Base-by-base conservation (phyloP, 2,329 filamentous ascomycete species). In the Talaromyces rugulosus region DNA sequence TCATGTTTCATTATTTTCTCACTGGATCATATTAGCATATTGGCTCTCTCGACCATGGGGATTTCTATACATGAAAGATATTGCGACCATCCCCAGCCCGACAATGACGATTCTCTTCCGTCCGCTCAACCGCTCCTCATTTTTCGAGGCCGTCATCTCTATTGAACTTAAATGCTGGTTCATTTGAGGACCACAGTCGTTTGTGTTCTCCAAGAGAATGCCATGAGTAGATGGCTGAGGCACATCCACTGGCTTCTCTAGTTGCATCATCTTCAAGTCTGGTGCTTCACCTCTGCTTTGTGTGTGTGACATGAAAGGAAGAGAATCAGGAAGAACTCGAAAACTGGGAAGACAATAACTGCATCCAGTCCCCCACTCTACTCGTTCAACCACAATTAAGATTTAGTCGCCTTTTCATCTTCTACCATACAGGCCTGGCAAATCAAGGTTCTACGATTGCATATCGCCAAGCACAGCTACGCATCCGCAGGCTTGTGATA, bases 1-100 rank as follows among this genome's bases (percentile, higher is more conserved):
- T 96, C 92, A 58, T 92, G 85, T 69, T 96, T 96, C 70, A 96
- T 82, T 9, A 96, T 77, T 76, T 96, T 96, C 76, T 96, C 92
- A 69, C 92, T 96, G 68, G 66, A 68, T 11, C 27, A 58, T 58
- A 12, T 40, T n/a, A 54, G 44, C 44, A 33, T 34, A 50, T 14
- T 51, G 57, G 28, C 28, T n/a, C 11, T 33, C 28, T 50, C 16
- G n/a, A 4, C 7, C 30, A n/a, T 18, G 23, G 52, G 16, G 18
- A 23, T 28, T 8, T 36, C 81, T 89, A 82, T 78, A 94, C 90
- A 96, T 91, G 74, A 96, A 94, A 50, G 90, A 88, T 67, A 95
- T 89, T 44, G 89, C 91, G 52, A 96, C 92, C 93, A 97, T 97
- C 2, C 92, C 92, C 76, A 96, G 77, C 9, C 92, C 92, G 16